These are phyloP conservation scores for Syzygium oleosum DNA, from an alignment of 345 rosid species.

Conservation along the genomic window DNA sequence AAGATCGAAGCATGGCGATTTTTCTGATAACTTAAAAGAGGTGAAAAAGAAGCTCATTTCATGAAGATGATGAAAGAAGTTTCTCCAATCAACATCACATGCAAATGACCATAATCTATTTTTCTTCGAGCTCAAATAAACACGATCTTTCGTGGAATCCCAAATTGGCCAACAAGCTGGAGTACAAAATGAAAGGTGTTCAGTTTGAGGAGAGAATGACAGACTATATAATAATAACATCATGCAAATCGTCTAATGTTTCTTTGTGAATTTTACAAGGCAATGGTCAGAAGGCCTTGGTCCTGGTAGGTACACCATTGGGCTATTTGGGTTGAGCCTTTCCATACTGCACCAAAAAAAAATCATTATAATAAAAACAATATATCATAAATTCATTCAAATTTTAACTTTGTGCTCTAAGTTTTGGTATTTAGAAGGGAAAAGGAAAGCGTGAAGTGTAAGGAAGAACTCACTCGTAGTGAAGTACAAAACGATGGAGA, in stretches of 20 bases:
- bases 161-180: not conserved
- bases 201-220: not conserved
- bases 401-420: not conserved
- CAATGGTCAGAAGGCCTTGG: not conserved
- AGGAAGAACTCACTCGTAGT: constrained; percentile 15
- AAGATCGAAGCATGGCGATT: no score
- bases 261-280: not conserved
- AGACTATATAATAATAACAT: not conserved
- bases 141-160: not conserved
- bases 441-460: not conserved
- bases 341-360: constrained; percentile 2
- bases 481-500: constrained; percentile 37
- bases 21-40: not conserved
- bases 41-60: not conserved
- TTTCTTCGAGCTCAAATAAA: not conserved
- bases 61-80: not conserved
- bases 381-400: not conserved
- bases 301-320: not conserved
- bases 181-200: not conserved
- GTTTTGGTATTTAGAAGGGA: not conserved
- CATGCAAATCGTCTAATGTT: not conserved
- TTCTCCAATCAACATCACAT: not conserved
- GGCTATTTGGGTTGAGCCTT: not conserved
- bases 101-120: not conserved
- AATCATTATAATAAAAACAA: not conserved